Percentiles rank a stretch among this genome's conserved stretches.
These are phyloP conservation scores for Eutrema yunnanense DNA, from an alignment of 345 rosid species.

Conservation along the genomic window DNA sequence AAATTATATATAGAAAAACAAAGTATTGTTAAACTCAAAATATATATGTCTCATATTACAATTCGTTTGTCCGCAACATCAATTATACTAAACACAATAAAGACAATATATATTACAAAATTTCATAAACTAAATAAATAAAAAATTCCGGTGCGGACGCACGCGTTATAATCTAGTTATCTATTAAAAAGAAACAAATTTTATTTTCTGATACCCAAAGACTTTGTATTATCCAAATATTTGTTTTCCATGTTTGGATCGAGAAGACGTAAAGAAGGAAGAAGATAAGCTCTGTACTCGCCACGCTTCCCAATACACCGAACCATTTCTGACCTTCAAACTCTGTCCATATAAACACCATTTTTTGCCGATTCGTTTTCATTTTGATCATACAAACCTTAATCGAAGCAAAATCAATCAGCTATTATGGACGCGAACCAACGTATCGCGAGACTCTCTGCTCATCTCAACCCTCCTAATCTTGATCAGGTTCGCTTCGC, in stretches of 20 bases:
- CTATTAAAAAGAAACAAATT: no score
- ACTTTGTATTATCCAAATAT: not conserved
- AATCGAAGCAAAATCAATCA: conserved; percentile 25
- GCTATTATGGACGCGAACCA: conserved; percentile 40
- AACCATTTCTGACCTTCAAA: not conserved
- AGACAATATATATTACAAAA: no score
- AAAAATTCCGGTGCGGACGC: no score
- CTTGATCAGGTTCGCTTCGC: conserved; percentile 27
- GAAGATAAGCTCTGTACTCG: conserved; percentile 3
- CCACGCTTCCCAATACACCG: conserved; percentile 22
- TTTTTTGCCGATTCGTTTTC: not conserved
- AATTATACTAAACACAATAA: no score
- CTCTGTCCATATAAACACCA: not conserved
- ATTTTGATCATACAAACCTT: not conserved
- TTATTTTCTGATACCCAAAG: no score
- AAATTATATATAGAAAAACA: no score
- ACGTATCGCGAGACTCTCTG: conserved; percentile 72
- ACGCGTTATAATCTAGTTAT: no score
- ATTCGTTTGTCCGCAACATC: no score
- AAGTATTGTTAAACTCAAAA: no score
- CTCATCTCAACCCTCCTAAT: conserved; percentile 65
- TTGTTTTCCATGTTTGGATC: not conserved
- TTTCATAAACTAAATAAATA: no score
- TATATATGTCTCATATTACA: no score
- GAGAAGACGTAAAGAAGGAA: not conserved